Conservation (phyloP, 495 filamentous ascomycete genomes). For the Hypoxylon cercidicola region DNA sequence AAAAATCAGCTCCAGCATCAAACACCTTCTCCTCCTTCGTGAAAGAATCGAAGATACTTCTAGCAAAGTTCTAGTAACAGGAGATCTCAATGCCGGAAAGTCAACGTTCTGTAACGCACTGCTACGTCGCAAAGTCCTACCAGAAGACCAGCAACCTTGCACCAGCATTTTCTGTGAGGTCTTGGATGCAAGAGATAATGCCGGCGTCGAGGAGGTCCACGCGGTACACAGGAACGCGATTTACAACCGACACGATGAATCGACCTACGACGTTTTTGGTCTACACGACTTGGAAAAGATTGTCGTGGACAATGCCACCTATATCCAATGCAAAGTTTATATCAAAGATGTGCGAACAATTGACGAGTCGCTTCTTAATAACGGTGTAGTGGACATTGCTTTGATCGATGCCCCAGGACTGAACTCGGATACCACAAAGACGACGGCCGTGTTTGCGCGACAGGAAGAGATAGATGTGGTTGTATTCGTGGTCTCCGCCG, state of each 20-base stretch:
- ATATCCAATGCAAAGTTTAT: constrained; percentile 96
- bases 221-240: constrained; percentile 81
- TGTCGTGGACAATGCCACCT: constrained; percentile 85
- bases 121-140: constrained; percentile 88
- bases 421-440: constrained; percentile 95
- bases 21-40: constrained; percentile 84
- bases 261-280: constrained; percentile 87
- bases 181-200: constrained; percentile 89
- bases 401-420: constrained; percentile 96
- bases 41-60: constrained; percentile 97
- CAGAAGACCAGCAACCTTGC: constrained; percentile 98
- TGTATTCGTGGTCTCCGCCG: constrained; percentile 96
- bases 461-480: constrained; percentile 99
- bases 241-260: constrained; percentile 92
- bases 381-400: constrained; percentile 97
- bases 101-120: constrained; percentile 99
- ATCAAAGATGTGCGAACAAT: constrained; percentile 90
- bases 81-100: constrained; percentile 96
- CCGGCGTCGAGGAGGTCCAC: constrained; percentile 91
- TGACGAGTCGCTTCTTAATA: constrained; percentile 93
- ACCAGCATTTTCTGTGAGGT: constrained; percentile 99
- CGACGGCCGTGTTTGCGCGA: constrained; percentile 93
- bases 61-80: constrained; percentile 97
- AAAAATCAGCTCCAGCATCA: constrained; percentile 91
- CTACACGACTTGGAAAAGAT: constrained; percentile 84